Conservation (phyloP, 1,284 basidiomycete species). For the Ceratobasidium theobromae region DNA sequence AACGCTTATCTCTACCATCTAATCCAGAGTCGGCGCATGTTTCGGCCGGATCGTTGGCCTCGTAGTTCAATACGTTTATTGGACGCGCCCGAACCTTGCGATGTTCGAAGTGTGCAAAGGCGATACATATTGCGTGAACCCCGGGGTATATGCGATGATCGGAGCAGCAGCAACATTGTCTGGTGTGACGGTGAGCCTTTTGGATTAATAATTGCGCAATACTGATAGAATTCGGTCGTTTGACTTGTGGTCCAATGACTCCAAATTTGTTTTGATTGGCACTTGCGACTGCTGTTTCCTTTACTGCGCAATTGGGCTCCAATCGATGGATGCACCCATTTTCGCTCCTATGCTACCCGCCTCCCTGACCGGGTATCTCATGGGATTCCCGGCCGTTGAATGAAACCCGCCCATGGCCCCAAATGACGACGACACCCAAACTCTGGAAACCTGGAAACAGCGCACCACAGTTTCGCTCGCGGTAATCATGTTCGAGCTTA, state of each 20-base stretch:
- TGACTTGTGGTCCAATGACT: neutral
- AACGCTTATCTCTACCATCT: neutral
- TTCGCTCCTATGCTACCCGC: too few species aligned
- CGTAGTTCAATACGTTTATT: constrained; percentile 76
- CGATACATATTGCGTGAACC: constrained; percentile 70
- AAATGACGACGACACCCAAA: too few species aligned
- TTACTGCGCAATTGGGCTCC: too few species aligned
- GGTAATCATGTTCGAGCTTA: constrained; percentile 97
- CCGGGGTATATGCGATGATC: constrained; percentile 88
- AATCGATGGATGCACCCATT: too few species aligned
- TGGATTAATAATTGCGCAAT: constrained; percentile 38
- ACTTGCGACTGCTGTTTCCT: too few species aligned
- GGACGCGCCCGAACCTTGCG: constrained; percentile 59
- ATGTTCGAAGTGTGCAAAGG: constrained; percentile 69
- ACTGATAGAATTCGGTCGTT: neutral
- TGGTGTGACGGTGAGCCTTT: constrained; percentile 73
- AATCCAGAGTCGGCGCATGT: constrained; percentile 82
- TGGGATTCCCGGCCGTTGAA: neutral
- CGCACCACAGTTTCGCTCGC: constrained; percentile 89
- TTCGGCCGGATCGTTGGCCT: constrained; percentile 90
- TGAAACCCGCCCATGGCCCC: too few species aligned
- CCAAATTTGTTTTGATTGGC: too few species aligned
- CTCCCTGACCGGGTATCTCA: too few species aligned
- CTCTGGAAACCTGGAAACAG: constrained; percentile 42
- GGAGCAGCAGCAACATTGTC: constrained; percentile 87